These are phyloP conservation scores for Pyricularia sp. DNA, from an alignment of 2,329 filamentous ascomycete species.

Conservation along the genomic window DNA sequence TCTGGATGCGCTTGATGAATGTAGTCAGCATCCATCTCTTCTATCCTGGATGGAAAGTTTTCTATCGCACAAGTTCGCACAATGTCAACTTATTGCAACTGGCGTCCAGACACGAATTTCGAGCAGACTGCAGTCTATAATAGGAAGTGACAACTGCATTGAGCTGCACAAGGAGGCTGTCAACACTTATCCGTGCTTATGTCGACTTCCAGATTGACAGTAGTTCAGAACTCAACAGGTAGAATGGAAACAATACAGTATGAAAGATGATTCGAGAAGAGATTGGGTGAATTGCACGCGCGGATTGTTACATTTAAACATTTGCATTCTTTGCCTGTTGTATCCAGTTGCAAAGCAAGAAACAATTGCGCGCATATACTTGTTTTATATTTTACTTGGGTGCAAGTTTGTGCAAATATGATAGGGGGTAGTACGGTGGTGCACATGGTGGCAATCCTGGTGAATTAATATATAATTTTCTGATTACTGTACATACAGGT, in stretches of 20 bases:
- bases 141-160: not conserved
- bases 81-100: not conserved
- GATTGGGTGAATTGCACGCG: no score
- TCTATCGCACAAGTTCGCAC: not conserved
- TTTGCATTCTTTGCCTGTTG: no score
- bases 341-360: no score
- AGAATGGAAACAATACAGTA: not conserved
- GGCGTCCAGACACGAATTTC: not conserved
- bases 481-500: no score
- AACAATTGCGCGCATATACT: no score
- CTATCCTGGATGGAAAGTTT: not conserved
- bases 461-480: no score
- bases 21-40: not conserved
- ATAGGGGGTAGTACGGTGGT: no score
- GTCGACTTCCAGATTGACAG: not conserved
- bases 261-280: not conserved
- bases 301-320: no score
- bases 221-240: not conserved
- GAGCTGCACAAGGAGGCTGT: not conserved
- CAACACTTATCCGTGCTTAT: not conserved
- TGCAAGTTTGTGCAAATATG: no score
- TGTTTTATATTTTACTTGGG: no score
- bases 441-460: no score
- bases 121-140: not conserved
- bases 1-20: not conserved